Evolutionary conservation across 169 alveolate species (phyloP).

Genomic region (Plasmodium chabaudi): DNA sequence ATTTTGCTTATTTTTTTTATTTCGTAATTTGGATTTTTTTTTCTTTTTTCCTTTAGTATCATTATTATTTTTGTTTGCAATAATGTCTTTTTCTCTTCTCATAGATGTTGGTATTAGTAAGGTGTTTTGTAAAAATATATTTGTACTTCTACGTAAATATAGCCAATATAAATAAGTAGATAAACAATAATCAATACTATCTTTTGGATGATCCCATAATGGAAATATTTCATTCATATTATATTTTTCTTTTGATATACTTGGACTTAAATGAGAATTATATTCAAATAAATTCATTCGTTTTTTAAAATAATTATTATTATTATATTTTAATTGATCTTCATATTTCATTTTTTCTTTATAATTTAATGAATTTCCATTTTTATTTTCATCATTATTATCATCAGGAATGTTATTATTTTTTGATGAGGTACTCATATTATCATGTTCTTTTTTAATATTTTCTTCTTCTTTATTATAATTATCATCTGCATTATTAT

Average conservation of each 20-base stretch:
- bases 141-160: conserved; percentile 88
- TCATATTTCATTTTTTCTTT: background rate
- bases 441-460: background rate
- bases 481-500: background rate
- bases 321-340: conserved; percentile 29
- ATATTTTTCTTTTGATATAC: conserved; percentile 71
- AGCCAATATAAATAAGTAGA: conserved; percentile 92
- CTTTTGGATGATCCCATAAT: conserved; percentile 87
- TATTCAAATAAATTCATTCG: conserved; percentile 42
- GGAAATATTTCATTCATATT: conserved; percentile 84
- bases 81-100: conserved; percentile 24
- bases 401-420: background rate
- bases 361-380: background rate
- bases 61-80: conserved; percentile 3
- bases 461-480: background rate
- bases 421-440: background rate
- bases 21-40: conserved; percentile 9
- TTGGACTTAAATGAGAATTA: conserved; percentile 49
- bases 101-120: conserved; percentile 85
- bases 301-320: conserved; percentile 8
- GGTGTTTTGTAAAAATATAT: conserved; percentile 88
- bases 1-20: background rate
- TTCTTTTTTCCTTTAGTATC: conserved; percentile 10
- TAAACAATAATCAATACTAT: conserved; percentile 90
- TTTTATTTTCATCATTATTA: conserved; percentile 8